Evolutionary conservation across 2,329 filamentous ascomycete species (phyloP).

Genomic region (Colletotrichum caudatum): DNA sequence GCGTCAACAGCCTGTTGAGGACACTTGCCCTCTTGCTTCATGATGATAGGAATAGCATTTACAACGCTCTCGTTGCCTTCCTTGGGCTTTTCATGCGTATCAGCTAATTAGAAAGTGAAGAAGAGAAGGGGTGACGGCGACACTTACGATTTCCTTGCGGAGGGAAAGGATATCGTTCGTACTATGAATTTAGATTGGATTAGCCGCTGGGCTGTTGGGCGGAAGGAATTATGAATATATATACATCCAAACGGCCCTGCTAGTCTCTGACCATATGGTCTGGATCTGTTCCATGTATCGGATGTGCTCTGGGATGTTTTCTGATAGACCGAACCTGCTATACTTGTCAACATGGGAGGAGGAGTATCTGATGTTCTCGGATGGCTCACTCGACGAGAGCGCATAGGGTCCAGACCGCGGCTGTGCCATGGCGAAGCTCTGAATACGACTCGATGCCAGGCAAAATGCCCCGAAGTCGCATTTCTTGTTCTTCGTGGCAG

Average conservation of each 20-base stretch:
- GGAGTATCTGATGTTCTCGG: neutral
- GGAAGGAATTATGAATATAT: neutral
- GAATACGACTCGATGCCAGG: constrained; percentile 49
- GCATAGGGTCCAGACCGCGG: constrained; percentile 46
- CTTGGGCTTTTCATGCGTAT: neutral
- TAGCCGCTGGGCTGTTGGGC: neutral
- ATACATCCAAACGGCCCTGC: constrained; percentile 44
- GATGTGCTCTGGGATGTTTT: constrained; percentile 30
- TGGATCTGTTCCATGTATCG: constrained; percentile 24
- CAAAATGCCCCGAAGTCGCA: constrained; percentile 45
- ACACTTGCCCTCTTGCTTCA: constrained; percentile 42
- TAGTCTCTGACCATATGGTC: constrained; percentile 46
- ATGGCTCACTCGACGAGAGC: constrained; percentile 46
- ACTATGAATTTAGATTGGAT: neutral
- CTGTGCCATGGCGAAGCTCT: constrained; percentile 47
- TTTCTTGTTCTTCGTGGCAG: constrained; percentile 47
- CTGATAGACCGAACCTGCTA: constrained; percentile 18
- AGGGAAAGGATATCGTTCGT: constrained; percentile 50
- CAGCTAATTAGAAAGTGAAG: neutral
- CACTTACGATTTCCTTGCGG: constrained; percentile 49
- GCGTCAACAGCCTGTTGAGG: constrained; percentile 39
- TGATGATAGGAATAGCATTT: constrained; percentile 47
- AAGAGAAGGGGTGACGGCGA: neutral
- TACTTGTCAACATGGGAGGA: neutral
- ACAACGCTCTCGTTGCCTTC: constrained; percentile 45